phyloP scores from a whole-genome alignment of 2,329 filamentous ascomycete genomes.

The Sphaerostilbella broomeana region DNA sequence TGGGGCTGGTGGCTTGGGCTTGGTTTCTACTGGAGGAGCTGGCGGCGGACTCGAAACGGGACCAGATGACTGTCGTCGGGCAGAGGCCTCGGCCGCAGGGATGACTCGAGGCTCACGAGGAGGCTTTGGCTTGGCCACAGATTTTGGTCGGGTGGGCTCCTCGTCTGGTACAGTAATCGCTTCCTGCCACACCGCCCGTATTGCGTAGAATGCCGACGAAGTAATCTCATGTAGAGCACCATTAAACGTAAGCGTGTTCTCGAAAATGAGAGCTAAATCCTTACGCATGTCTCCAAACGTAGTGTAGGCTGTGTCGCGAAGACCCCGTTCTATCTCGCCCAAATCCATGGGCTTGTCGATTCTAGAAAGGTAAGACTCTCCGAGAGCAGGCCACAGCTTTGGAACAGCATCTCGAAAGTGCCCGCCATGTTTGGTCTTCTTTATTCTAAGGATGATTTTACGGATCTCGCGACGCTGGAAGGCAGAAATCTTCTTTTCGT shows the following conservation, averaged over 20 bases:
- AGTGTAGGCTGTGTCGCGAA: slow-evolving; percentile 60
- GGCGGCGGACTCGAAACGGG: slow-evolving; percentile 25
- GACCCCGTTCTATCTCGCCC: slow-evolving; percentile 69
- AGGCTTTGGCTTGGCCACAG: slow-evolving; percentile 33
- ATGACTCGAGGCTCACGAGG: slow-evolving; percentile 29
- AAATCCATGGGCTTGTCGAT: slow-evolving; percentile 80
- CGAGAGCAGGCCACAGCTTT: slow-evolving; percentile 66
- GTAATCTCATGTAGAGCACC: slow-evolving; percentile 70
- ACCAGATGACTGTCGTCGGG: slow-evolving; percentile 25
- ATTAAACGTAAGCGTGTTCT: slow-evolving; percentile 79
- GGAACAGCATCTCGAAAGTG: slow-evolving; percentile 76
- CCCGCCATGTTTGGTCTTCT: slow-evolving; percentile 75
- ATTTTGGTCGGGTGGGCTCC: slow-evolving; percentile 55
- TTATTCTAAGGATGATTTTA: slow-evolving; percentile 64
- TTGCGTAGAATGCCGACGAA: slow-evolving; percentile 45
- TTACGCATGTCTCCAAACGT: slow-evolving; percentile 65
- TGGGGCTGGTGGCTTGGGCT: slow-evolving; percentile 16
- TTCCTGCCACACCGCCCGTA: slow-evolving; percentile 46
- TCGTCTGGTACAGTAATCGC: slow-evolving; percentile 38
- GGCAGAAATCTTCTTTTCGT: slow-evolving; percentile 47
- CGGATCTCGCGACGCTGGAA: slow-evolving; percentile 57
- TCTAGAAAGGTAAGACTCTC: slow-evolving; percentile 62
- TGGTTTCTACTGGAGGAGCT: slow-evolving; percentile 17
- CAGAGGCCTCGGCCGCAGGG: slow-evolving; percentile 14
- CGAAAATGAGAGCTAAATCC: slow-evolving; percentile 71